Evolutionary conservation across 805 yeast species (phyloP).

Genomic region (Candida bentonensis): DNA sequence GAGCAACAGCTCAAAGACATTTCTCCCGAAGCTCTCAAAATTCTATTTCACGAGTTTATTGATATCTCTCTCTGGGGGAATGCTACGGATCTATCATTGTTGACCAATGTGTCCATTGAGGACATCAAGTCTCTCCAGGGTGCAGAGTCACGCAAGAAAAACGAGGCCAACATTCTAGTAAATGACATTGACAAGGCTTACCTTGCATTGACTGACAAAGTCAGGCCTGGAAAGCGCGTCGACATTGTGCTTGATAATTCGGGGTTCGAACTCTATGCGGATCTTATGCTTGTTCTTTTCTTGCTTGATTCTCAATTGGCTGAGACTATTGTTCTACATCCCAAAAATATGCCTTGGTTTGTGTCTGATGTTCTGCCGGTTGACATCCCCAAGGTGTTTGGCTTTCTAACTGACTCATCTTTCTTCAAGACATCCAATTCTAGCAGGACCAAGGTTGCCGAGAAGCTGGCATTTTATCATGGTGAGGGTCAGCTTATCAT

Average conservation of each 20-base stretch:
- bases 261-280: slow-evolving; percentile 92
- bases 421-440: slow-evolving; percentile 35
- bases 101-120: slow-evolving; percentile 58
- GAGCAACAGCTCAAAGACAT: slow-evolving; percentile 12
- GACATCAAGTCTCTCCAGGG: slow-evolving; percentile 90
- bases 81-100: slow-evolving; percentile 84
- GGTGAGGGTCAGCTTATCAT: slow-evolving; percentile 34
- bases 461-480: slow-evolving; percentile 30
- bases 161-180: slow-evolving; percentile 61
- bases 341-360: slow-evolving; percentile 92
- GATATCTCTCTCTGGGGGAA: slow-evolving; percentile 96
- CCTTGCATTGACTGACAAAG: slow-evolving; percentile 21
- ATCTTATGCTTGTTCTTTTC: slow-evolving; percentile 50
- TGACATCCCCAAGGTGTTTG: slow-evolving; percentile 50
- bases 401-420: slow-evolving; percentile 37
- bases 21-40: slow-evolving; percentile 28
- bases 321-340: slow-evolving; percentile 58
- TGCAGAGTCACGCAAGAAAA: slow-evolving; percentile 67
- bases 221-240: slow-evolving; percentile 31
- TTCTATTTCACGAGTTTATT: slow-evolving; percentile 67
- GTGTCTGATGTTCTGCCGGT: slow-evolving; percentile 87
- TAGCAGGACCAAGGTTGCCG: slow-evolving; percentile 36
- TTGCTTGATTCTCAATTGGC: slow-evolving; percentile 59
- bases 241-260: slow-evolving; percentile 86
- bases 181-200: slow-evolving; percentile 67